Evolutionary conservation across 2,329 filamentous ascomycete species (phyloP), one percentile per base, ranked within the genome.

Genomic region (Kalmusia sp.): DNA sequence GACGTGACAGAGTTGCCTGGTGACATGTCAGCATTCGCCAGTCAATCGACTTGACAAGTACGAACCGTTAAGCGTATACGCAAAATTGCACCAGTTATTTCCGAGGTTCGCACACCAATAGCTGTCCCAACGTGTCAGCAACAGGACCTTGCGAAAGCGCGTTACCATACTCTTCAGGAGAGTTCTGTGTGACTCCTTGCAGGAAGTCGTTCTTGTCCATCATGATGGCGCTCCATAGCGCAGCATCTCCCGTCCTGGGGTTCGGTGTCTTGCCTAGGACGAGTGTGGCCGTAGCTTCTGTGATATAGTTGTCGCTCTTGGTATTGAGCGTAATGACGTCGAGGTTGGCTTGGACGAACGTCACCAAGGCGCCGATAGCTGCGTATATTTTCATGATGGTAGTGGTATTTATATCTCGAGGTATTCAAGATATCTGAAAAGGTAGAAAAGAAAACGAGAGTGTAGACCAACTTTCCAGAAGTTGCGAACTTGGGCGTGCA

Each of bases 181-280:
- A 59, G 27, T 61, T 59, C 38, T 64, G 60, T 11, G 59, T 64
- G n/a, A 66, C 58, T 15, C 63, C 63, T 45, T 66, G 63, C 11
- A 63, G 57, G 31, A 66, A 66, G 35, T 61, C 55, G 22, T 56
- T n/a, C 30, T 61, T 54, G 14, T 64, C 62, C 54, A 62, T 64
- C 58, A 63, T 62, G 30, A 66, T 64, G 34, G 60, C 62, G 51
- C 58, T 63, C 63, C 63, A 66, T 17, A 64, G 49, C 1, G 63
- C 61, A 51, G 54, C 56, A 48, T 66, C 56, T n/a, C 63, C 63
- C 4, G 57, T 54, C 34, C 57, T 53, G 3, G 55, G 51, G 21
- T 53, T 54, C n/a, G 62, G 62, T 7, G 54, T 31, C 2, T 64
- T 54, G 24, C 56, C 58, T 6, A 66, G 45, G 7, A 66, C 56